These are phyloP conservation scores for Oenanthe javanica DNA, from an alignment of 140 eudicot genomes.

Conservation along the genomic window DNA sequence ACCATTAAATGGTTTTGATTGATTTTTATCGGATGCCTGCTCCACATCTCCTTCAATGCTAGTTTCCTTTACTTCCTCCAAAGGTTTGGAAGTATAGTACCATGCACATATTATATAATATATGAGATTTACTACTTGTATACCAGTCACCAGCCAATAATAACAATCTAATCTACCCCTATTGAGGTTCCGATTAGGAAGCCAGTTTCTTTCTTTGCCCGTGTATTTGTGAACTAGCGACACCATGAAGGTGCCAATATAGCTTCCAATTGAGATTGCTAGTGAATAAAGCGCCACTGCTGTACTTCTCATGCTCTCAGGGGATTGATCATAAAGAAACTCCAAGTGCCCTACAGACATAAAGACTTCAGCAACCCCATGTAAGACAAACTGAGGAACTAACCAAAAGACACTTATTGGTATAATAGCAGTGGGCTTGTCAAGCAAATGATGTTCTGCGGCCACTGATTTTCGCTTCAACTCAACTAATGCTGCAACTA, in stretches of 20 bases:
- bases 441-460: slow-evolving; percentile 36
- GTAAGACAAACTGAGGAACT: slow-evolving; percentile 70
- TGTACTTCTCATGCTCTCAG: slow-evolving; percentile 54
- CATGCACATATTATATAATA: slow-evolving; percentile 67
- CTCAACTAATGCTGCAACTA: slow-evolving; percentile 63
- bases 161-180: slow-evolving; percentile 71
- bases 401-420: slow-evolving; percentile 83
- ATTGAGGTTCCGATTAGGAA: slow-evolving; percentile 71
- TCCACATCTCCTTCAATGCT: slow-evolving; percentile 44
- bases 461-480: slow-evolving; percentile 64
- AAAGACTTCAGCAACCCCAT: slow-evolving; percentile 71
- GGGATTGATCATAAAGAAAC: slow-evolving; percentile 81
- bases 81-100: slow-evolving; percentile 57
- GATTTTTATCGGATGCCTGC: slow-evolving; percentile 22
- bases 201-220: slow-evolving; percentile 60
- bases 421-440: slow-evolving; percentile 39
- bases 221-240: slow-evolving; percentile 54
- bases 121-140: slow-evolving; percentile 60
- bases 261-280: slow-evolving; percentile 14
- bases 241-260: slow-evolving; percentile 52
- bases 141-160: slow-evolving; percentile 64
- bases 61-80: slow-evolving; percentile 35
- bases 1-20: slow-evolving; percentile 1
- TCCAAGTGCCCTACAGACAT: slow-evolving; percentile 75
- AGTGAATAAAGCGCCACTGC: slow-evolving; percentile 26